Percentiles rank a stretch among this genome's conserved stretches.
phyloP scores from a whole-genome alignment of 2,329 filamentous ascomycete species.

The Venturia carpophila region DNA sequence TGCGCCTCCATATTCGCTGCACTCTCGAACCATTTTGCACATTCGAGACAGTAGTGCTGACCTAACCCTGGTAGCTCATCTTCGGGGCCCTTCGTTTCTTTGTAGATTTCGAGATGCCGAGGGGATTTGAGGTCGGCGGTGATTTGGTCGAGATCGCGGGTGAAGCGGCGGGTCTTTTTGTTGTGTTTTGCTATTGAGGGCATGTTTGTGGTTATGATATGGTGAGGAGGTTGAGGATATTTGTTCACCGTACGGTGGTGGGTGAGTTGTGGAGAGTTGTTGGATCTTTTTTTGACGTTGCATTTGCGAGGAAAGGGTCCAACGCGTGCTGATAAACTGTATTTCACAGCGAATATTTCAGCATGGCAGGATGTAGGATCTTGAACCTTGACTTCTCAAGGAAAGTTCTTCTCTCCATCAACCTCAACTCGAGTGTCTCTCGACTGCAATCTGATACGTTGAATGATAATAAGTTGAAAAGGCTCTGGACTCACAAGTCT shows the following conservation, averaged over 20 bases:
- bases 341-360: neutral
- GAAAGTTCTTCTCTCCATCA: too few species aligned
- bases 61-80: constrained; percentile 88
- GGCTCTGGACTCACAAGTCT: too few species aligned
- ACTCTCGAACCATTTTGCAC: constrained; percentile 92
- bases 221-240: neutral
- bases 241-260: neutral
- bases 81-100: constrained; percentile 69
- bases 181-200: constrained; percentile 11
- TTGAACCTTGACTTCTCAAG: neutral
- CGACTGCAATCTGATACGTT: too few species aligned
- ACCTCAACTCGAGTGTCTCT: too few species aligned
- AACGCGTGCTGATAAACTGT: neutral
- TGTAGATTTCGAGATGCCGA: constrained; percentile 72
- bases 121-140: constrained; percentile 71
- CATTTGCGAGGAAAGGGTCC: neutral
- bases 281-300: neutral
- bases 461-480: too few species aligned
- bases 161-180: constrained; percentile 20
- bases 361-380: neutral
- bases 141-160: constrained; percentile 87
- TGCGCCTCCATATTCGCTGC: constrained; percentile 69
- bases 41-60: constrained; percentile 80
- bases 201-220: neutral
- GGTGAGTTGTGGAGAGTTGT: neutral